phyloP scores from a whole-genome alignment of 179 eudicot species.

The Camellia oleifera region DNA sequence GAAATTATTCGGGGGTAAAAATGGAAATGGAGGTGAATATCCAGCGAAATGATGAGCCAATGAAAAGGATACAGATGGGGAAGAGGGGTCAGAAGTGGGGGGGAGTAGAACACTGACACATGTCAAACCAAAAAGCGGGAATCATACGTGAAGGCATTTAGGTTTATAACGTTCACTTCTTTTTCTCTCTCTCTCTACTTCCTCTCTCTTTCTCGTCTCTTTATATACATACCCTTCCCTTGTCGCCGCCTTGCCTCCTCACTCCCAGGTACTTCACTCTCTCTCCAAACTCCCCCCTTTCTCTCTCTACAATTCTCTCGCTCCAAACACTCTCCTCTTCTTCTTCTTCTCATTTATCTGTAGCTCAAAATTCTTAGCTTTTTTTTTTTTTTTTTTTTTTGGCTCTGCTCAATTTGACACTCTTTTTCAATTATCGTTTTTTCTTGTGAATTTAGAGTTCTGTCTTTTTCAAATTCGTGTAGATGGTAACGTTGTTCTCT shows the following conservation, averaged over 20 bases:
- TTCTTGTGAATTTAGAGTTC: neutral
- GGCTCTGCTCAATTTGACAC: neutral
- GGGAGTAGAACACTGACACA: neutral
- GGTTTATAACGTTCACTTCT: constrained; percentile 5
- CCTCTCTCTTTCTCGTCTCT: neutral
- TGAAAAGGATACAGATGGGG: too few species aligned
- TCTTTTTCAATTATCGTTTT: neutral
- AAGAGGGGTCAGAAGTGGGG: too few species aligned
- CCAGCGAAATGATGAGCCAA: too few species aligned
- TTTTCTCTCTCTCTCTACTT: neutral
- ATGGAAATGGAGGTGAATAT: too few species aligned
- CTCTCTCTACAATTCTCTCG: neutral
- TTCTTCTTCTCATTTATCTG: neutral
- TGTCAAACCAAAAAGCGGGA: constrained; percentile 6
- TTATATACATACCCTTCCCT: too few species aligned
- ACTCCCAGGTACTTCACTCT: neutral
- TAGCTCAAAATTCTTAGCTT: neutral
- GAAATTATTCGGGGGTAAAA: too few species aligned
- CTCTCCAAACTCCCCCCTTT: neutral
- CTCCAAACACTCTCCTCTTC: neutral
- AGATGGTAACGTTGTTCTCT: neutral
- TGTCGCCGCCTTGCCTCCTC: too few species aligned
- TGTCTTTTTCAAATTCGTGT: neutral
- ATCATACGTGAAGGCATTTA: constrained; percentile 10
- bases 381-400: neutral